Evolutionary conservation across 208 protist genomes (phyloP).

Genomic region (Entamoeba dispar): DNA sequence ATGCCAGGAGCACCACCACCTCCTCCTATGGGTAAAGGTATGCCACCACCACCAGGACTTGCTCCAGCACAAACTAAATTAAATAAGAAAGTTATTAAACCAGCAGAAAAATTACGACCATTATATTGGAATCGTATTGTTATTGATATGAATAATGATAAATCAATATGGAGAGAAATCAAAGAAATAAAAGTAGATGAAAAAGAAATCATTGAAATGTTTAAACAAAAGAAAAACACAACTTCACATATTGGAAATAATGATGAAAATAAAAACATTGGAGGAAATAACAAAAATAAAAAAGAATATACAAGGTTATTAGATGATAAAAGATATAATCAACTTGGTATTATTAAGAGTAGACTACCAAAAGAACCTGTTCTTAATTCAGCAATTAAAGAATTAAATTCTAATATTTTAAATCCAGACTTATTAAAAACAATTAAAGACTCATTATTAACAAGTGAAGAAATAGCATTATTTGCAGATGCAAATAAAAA

Average conservation of each 20-base stretch:
- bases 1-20: neutral
- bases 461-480: neutral
- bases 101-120: neutral
- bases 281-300: neutral
- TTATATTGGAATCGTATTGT: neutral
- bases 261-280: neutral
- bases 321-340: neutral
- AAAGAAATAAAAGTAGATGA: neutral
- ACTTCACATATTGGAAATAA: neutral
- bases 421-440: neutral
- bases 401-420: neutral
- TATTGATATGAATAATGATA: neutral
- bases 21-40: neutral
- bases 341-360: neutral
- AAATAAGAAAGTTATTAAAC: neutral
- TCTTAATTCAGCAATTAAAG: neutral
- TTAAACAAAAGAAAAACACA: neutral
- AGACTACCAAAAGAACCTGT: neutral
- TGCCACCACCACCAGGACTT: neutral
- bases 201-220: neutral
- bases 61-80: neutral
- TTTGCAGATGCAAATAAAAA: neutral
- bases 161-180: neutral
- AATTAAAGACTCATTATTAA: neutral
- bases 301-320: neutral